Conservation (phyloP, 345 rosid species). For the Corchorus olitorius region DNA sequence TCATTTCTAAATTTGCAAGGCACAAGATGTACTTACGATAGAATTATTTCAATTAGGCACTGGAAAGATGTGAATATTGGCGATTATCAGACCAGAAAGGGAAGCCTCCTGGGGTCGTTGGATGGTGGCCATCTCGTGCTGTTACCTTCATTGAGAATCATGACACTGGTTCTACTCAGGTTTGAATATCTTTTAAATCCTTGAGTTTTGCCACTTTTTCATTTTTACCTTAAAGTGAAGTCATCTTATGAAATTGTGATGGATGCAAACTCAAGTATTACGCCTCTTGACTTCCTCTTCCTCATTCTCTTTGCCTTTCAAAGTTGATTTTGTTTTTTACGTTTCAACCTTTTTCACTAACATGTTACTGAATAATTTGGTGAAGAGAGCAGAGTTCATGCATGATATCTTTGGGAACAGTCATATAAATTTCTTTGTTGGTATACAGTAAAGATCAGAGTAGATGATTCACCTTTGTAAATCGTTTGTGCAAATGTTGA, state of each 20-base stretch:
- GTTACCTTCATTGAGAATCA: conserved; percentile 96
- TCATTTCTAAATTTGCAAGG: background rate
- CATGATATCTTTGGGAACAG: background rate
- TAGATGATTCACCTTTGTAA: background rate
- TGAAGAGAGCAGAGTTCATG: background rate
- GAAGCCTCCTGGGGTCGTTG: conserved; percentile 95
- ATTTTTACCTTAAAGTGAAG: background rate
- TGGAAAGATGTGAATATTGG: conserved; percentile 92
- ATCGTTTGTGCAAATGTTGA: background rate
- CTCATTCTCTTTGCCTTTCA: background rate
- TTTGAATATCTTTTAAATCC: conserved; percentile 23
- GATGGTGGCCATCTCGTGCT: conserved; percentile 99
- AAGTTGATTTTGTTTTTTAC: background rate
- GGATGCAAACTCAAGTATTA: background rate
- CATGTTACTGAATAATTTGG: background rate
- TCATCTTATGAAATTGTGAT: background rate
- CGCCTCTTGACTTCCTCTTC: background rate
- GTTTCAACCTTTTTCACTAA: background rate
- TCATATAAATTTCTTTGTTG: background rate
- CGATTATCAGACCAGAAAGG: conserved; percentile 86
- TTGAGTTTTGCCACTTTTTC: conserved; percentile 10
- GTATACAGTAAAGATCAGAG: no score
- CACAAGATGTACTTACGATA: background rate
- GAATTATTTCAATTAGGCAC: conserved; percentile 45
- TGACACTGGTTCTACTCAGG: conserved; percentile 99